Evolutionary conservation across 495 filamentous ascomycete species (phyloP).

Genomic region (Pseudomonodictys pantanalensis): DNA sequence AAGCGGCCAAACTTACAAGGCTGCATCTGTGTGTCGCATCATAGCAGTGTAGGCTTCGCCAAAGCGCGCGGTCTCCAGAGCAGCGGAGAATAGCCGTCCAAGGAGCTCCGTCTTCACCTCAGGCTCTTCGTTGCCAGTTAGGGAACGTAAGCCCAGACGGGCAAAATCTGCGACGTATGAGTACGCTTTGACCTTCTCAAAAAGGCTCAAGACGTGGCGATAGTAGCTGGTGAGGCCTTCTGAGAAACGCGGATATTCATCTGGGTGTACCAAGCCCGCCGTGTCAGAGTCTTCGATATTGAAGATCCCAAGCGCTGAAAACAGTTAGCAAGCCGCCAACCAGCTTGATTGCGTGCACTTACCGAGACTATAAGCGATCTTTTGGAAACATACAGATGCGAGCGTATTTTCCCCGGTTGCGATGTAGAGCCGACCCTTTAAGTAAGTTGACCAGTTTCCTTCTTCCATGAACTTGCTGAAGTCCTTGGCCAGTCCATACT

Average conservation of each 20-base stretch:
- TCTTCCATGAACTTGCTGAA: slow-evolving; percentile 25
- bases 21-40: slow-evolving; percentile 62
- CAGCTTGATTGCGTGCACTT: slow-evolving; percentile 41
- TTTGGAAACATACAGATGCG: slow-evolving; percentile 75
- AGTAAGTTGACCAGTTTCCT: slow-evolving; percentile 69
- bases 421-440: slow-evolving; percentile 78
- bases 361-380: slow-evolving; percentile 79
- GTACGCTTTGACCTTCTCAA: slow-evolving; percentile 69
- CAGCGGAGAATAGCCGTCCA: slow-evolving; percentile 76
- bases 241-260: slow-evolving; percentile 68
- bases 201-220: slow-evolving; percentile 77
- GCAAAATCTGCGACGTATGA: slow-evolving; percentile 84
- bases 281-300: slow-evolving; percentile 45
- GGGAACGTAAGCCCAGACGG: slow-evolving; percentile 64
- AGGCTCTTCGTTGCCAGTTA: slow-evolving; percentile 18
- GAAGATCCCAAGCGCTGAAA: slow-evolving; percentile 33
- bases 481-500: slow-evolving; percentile 31
- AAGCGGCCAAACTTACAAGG: slow-evolving; percentile 47
- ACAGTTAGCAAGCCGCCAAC: background rate
- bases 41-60: slow-evolving; percentile 80
- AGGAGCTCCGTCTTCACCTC: slow-evolving; percentile 62
- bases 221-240: slow-evolving; percentile 80
- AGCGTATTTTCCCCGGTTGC: slow-evolving; percentile 66
- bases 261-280: slow-evolving; percentile 64
- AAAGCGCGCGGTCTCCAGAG: slow-evolving; percentile 71